phyloP scores from a whole-genome alignment of 2,329 filamentous ascomycete species.

The Pseudocercospora vitis region DNA sequence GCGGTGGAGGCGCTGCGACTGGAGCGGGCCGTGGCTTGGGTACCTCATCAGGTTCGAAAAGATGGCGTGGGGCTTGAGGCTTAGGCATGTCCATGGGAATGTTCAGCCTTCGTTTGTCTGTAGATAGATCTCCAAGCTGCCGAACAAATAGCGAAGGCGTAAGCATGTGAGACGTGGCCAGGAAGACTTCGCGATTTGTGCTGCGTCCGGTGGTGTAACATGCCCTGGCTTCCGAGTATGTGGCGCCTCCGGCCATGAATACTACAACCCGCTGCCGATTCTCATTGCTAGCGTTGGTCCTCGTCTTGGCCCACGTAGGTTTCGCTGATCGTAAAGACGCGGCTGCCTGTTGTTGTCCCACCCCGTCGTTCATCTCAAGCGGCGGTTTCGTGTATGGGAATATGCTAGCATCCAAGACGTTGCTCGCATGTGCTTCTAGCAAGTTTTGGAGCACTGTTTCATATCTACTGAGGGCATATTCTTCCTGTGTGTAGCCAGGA shows the following conservation, averaged over 20 bases:
- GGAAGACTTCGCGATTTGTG: slow-evolving; percentile 77
- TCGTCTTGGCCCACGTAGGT: slow-evolving; percentile 89
- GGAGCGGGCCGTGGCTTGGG: slow-evolving; percentile 54
- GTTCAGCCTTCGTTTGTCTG: slow-evolving; percentile 71
- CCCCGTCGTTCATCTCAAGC: slow-evolving; percentile 61
- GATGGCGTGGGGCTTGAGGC: slow-evolving; percentile 77
- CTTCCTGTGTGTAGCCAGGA: slow-evolving; percentile 62
- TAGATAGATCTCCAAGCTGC: slow-evolving; percentile 76
- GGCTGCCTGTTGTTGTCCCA: slow-evolving; percentile 49
- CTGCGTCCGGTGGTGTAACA: slow-evolving; percentile 83
- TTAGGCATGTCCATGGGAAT: slow-evolving; percentile 78
- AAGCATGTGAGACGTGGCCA: slow-evolving; percentile 89
- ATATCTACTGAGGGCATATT: slow-evolving; percentile 83
- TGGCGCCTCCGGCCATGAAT: slow-evolving; percentile 93
- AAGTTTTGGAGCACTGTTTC: slow-evolving; percentile 79
- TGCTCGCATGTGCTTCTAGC: slow-evolving; percentile 65
- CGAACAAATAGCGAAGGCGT: slow-evolving; percentile 79
- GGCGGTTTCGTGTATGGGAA: slow-evolving; percentile 56
- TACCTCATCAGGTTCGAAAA: slow-evolving; percentile 71
- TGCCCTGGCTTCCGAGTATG: slow-evolving; percentile 81
- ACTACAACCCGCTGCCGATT: slow-evolving; percentile 88
- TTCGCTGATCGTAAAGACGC: slow-evolving; percentile 85
- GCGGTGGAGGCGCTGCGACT: slow-evolving; percentile 18
- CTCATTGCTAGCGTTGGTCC: slow-evolving; percentile 60
- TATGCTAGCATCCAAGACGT: slow-evolving; percentile 44